Base-by-base conservation (phyloP, 2,329 filamentous ascomycete species). In the Ophiostoma piceae region DNA sequence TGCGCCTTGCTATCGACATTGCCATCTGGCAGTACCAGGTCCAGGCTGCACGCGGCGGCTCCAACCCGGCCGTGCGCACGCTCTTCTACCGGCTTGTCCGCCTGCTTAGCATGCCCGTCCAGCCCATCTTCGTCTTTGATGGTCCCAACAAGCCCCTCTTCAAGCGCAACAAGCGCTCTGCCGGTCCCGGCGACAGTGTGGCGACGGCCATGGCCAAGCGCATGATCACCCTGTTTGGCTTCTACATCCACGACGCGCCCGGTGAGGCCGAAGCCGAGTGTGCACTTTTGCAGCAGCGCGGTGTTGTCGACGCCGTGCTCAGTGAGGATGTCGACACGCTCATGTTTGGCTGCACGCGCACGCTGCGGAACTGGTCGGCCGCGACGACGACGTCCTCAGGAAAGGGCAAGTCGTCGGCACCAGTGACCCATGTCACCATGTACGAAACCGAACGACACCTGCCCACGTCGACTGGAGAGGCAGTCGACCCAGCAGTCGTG, bases 1-100 rank as follows among this genome's bases (percentile, higher is more conserved):
- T 98, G 57, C 90, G 94, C 57, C 84, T 99, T 66, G 95, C 95
- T 54, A 91, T 99, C 73, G 95, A 99, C 77, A 91, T 96, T 74
- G 92, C 93, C 2, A 98, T 99, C 77, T 99, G 95, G 95, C 90
- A 97, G 64, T 98, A 97, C 76, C 95, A 99, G 76, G 90, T 90
- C 14, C 93, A 96, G 77, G 90, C 92, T 16, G 91, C 91, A 22
- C 88, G 88, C 81, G 89, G 94, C 66, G 95, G 95, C 71, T 88
- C 89, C 12, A 97, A 97, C 75, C 94, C 95, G 7, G 94, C 94
- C 1, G 84, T 97, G 51, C 87, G 95, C 70, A 97, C 94, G 1
- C 86, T 99, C 32, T 98, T 97, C 80, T 98, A 96, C 79, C 90
- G 95, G 43, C 86, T 98, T 0, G 82, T 94, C 1, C 79, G 80